A percentile compares a stretch with the other conserved stretches of the same genome.
Conservation (phyloP, 768 basidiomycete species). For the Mycena chlorophos region DNA sequence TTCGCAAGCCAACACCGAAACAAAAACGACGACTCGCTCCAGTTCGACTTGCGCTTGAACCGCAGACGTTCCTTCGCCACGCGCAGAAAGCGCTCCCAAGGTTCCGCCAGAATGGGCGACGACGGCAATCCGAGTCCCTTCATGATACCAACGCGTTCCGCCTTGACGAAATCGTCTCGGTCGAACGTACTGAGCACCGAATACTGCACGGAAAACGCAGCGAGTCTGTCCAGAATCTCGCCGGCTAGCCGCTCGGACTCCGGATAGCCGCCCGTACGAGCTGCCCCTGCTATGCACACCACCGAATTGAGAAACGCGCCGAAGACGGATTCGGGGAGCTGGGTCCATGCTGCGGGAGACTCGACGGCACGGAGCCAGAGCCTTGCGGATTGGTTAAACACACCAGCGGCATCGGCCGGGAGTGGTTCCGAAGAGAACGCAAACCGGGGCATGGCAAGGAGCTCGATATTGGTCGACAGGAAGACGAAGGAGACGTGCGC, state of each 20-base stretch:
- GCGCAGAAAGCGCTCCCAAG: neutral
- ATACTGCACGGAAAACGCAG: neutral
- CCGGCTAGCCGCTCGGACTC: neutral
- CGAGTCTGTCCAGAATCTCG: neutral
- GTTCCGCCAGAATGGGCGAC: neutral
- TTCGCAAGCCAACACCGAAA: neutral
- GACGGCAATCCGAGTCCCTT: too few species aligned
- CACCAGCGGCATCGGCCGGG: neutral
- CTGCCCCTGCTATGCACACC: neutral
- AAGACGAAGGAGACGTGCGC: neutral
- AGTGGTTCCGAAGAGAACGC: too few species aligned
- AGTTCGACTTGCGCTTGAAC: neutral
- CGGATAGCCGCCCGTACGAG: neutral
- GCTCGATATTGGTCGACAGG: neutral
- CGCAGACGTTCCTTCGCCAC: neutral
- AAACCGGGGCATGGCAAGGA: neutral
- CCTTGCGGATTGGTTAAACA: neutral
- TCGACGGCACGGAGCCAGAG: neutral
- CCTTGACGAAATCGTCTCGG: neutral
- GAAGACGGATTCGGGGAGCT: neutral
- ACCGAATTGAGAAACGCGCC: neutral
- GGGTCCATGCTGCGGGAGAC: neutral
- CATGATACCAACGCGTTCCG: too few species aligned
- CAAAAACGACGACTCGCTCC: neutral
- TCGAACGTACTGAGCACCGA: neutral